Evolutionary conservation across 345 rosid genomes (phyloP).

Genomic region (Mangifera indica): DNA sequence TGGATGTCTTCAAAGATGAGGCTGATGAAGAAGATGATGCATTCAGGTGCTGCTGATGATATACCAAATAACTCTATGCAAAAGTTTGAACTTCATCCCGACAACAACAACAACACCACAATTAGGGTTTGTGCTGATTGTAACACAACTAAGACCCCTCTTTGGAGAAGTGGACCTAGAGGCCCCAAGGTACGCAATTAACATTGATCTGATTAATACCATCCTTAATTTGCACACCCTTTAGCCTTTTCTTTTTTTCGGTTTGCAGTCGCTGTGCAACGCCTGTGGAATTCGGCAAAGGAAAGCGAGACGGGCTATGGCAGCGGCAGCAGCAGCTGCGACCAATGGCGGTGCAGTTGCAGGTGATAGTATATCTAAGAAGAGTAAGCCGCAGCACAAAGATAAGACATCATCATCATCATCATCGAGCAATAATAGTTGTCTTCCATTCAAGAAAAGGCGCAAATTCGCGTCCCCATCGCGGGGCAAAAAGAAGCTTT

Average conservation of each 20-base stretch:
- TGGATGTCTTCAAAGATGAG: constrained; percentile 93
- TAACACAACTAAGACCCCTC: constrained; percentile 92
- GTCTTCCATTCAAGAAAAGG: constrained; percentile 43
- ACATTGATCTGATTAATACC: background rate
- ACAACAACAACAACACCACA: constrained; percentile 27
- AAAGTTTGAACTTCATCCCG: constrained; percentile 30
- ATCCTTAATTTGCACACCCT: background rate
- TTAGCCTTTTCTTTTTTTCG: background rate
- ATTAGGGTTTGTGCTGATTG: constrained; percentile 87
- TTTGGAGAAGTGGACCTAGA: constrained; percentile 93
- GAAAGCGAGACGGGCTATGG: constrained; percentile 75
- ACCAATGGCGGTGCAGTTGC: constrained; percentile 18
- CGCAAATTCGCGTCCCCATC: constrained; percentile 29
- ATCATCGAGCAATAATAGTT: constrained; percentile 14
- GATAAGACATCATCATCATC: constrained; percentile 25
- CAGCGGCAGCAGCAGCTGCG: constrained; percentile 49
- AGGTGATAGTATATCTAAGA: constrained; percentile 23
- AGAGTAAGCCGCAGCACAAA: constrained; percentile 35
- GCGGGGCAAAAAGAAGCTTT: constrained; percentile 41
- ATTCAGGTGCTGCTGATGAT: constrained; percentile 18
- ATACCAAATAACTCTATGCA: constrained; percentile 15
- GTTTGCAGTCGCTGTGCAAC: constrained; percentile 80
- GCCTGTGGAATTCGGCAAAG: constrained; percentile 95
- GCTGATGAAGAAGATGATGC: constrained; percentile 73
- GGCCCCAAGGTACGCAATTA: constrained; percentile 90